These are phyloP conservation scores for Eucalyptus albens DNA, from an alignment of 345 rosid species.

Conservation along the genomic window DNA sequence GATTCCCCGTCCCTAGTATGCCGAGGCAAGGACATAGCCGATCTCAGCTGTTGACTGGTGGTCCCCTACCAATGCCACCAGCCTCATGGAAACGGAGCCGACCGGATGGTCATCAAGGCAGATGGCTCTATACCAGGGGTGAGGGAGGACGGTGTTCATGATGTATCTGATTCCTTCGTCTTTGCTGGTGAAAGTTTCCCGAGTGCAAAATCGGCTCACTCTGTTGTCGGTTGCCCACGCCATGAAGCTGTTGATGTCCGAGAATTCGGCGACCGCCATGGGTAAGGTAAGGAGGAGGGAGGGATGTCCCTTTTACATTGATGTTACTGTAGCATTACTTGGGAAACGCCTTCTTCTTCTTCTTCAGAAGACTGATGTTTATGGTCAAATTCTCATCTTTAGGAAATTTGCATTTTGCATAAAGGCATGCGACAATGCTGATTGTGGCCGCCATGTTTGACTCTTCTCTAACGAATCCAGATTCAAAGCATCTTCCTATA, in stretches of 20 bases:
- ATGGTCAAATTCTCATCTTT: background rate
- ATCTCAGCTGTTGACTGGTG: conserved; percentile 3
- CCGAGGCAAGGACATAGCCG: conserved; percentile 3
- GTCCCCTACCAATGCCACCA: conserved; percentile 7
- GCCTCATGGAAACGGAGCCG: conserved; percentile 34
- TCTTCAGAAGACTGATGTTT: background rate
- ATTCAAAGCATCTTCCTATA: background rate
- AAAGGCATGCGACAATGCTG: background rate
- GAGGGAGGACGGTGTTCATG: conserved; percentile 10
- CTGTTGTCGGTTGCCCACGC: conserved; percentile 40
- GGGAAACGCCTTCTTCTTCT: background rate
- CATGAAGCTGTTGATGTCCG: conserved; percentile 50
- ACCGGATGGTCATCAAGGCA: conserved; percentile 36
- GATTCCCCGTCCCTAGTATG: conserved; percentile 19
- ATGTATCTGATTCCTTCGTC: conserved; percentile 35
- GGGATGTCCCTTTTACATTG: background rate
- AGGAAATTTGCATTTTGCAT: background rate
- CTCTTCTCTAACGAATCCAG: background rate
- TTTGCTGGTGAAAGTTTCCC: conserved; percentile 38
- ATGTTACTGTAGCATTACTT: background rate
- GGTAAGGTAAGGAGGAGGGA: background rate
- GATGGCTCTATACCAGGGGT: conserved; percentile 60
- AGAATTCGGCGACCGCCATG: background rate
- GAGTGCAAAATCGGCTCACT: conserved; percentile 31
- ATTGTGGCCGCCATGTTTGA: background rate